A percentile compares a stretch with the other conserved stretches of the same genome.
Evolutionary conservation across 495 filamentous ascomycete species (phyloP).

Genomic region (Penicillium bovifimosum): DNA sequence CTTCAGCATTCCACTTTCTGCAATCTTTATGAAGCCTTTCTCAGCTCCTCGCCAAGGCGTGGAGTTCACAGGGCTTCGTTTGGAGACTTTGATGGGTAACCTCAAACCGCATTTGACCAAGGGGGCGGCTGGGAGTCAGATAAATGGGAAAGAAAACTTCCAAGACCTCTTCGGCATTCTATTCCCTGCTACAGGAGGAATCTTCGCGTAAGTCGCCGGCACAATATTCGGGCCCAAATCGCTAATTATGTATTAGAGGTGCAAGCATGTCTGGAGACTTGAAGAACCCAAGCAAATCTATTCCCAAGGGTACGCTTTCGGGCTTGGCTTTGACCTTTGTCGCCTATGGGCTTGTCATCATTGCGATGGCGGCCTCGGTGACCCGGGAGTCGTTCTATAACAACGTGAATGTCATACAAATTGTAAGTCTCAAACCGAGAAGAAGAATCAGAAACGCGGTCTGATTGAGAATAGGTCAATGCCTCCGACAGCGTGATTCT

Average conservation of each 20-base stretch:
- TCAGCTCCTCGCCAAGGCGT: conserved; percentile 54
- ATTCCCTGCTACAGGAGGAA: conserved; percentile 78
- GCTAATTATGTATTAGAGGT: conserved; percentile 44
- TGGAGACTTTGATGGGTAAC: conserved; percentile 64
- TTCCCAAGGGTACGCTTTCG: conserved; percentile 74
- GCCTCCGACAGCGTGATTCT: conserved; percentile 67
- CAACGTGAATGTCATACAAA: conserved; percentile 73
- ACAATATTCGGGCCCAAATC: not conserved
- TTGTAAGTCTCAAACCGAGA: conserved; percentile 37
- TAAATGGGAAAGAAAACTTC: conserved; percentile 64
- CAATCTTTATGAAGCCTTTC: conserved; percentile 63
- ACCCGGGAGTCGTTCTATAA: conserved; percentile 67
- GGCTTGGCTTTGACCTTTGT: conserved; percentile 72
- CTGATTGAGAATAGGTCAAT: conserved; percentile 49
- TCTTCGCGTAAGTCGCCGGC: conserved; percentile 50
- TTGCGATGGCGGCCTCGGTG: conserved; percentile 75
- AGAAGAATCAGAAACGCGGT: not conserved
- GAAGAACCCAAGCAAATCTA: conserved; percentile 75
- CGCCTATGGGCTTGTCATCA: conserved; percentile 68
- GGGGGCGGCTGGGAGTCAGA: conserved; percentile 61
- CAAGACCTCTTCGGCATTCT: conserved; percentile 83
- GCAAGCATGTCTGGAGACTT: conserved; percentile 89
- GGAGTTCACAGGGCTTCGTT: conserved; percentile 69
- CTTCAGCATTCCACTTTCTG: conserved; percentile 76
- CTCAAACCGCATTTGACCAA: conserved; percentile 63